These are phyloP conservation scores for Telopea speciosissima DNA, from an alignment of 177 flowering plant species.

Conservation along the genomic window DNA sequence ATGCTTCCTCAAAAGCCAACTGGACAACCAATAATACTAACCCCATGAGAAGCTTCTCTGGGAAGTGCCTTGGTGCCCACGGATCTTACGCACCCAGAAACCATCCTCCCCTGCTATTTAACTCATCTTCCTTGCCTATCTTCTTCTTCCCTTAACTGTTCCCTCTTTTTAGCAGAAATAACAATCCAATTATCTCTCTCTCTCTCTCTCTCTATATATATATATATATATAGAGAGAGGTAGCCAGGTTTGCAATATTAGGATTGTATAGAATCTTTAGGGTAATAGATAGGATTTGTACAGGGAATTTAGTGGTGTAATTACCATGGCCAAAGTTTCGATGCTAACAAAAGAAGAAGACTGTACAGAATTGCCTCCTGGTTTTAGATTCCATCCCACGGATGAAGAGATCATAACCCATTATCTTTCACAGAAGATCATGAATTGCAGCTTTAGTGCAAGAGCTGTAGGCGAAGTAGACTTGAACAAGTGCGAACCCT, in stretches of 20 bases:
- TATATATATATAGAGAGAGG: neutral
- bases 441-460: constrained; percentile 19
- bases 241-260: neutral
- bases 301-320: neutral
- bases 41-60: constrained; percentile 17
- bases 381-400: constrained; percentile 38
- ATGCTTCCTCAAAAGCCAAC: too few species aligned
- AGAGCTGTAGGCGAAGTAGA: constrained; percentile 32
- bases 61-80: constrained; percentile 27
- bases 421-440: constrained; percentile 26
- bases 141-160: constrained; percentile 18
- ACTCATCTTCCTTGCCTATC: constrained; percentile 10
- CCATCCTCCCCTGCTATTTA: constrained; percentile 10
- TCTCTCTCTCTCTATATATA: constrained; percentile 1
- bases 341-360: constrained; percentile 11
- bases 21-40: neutral
- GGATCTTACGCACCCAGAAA: constrained; percentile 4
- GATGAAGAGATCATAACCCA: constrained; percentile 31
- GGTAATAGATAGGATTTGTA: neutral
- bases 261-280: neutral
- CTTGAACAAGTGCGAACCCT: constrained; percentile 27
- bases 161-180: neutral
- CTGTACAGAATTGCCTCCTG: constrained; percentile 28
- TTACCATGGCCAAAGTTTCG: constrained; percentile 11
- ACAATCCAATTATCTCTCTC: neutral